Percentiles rank a stretch among this genome's conserved stretches.
Conservation (phyloP, 139 green algal genomes). For the Tetradesmus obliquus region DNA sequence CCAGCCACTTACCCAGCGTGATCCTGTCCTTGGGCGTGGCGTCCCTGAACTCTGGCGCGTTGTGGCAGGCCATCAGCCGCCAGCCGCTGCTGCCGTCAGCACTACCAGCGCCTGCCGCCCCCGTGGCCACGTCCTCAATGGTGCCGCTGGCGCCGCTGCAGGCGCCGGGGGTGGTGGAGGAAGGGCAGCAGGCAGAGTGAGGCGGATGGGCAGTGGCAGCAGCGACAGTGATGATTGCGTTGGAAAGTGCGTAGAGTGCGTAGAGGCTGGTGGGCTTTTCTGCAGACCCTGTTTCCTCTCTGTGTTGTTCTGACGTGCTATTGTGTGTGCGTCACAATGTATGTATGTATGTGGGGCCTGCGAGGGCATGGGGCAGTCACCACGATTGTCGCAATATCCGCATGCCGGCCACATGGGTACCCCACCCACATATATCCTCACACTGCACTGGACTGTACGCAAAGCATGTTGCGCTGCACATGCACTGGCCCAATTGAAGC, state of each 20-base stretch:
- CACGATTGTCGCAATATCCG: too few species aligned
- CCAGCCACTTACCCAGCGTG: not conserved
- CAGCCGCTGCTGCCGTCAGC: not conserved
- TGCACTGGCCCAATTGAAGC: not conserved
- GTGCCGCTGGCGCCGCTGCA: conserved; percentile 6
- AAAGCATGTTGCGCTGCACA: not conserved
- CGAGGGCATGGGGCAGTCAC: too few species aligned
- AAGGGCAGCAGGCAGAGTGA: not conserved
- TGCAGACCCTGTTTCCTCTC: too few species aligned
- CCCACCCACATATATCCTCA: too few species aligned
- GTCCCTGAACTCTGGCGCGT: conserved; percentile 14
- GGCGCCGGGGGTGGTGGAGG: not conserved
- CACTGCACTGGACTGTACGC: not conserved
- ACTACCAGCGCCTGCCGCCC: not conserved
- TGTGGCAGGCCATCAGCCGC: conserved; percentile 28
- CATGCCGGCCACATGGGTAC: too few species aligned
- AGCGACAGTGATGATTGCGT: not conserved
- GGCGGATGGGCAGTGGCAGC: not conserved
- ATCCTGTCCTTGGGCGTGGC: conserved; percentile 9
- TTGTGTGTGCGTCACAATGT: too few species aligned
- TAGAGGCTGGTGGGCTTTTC: too few species aligned
- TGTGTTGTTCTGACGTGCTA: not conserved
- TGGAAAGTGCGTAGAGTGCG: too few species aligned
- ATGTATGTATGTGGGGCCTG: too few species aligned
- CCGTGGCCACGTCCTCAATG: not conserved